A percentile compares a stretch with the other conserved stretches of the same genome.
Evolutionary conservation across 768 basidiomycete species (phyloP).

Genomic region (Pleurotus pulmonarius): DNA sequence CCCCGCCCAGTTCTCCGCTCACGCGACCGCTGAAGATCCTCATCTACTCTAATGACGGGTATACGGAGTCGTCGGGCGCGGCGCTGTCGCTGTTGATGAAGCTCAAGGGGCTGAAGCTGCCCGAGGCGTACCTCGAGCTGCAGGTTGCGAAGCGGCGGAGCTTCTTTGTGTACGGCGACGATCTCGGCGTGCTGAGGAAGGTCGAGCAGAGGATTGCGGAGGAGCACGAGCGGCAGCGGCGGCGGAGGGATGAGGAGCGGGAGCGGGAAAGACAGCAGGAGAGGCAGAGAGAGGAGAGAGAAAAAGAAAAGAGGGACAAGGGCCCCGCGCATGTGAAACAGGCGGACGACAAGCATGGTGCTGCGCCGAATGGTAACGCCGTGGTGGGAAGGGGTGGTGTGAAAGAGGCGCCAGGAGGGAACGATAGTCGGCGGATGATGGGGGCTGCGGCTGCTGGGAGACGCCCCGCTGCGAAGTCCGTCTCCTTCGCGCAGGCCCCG

Average conservation of each 20-base stretch:
- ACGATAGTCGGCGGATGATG: conserved; percentile 22
- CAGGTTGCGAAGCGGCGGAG: conserved; percentile 77
- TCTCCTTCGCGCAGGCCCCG: conserved; percentile 37
- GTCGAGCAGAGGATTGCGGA: conserved; percentile 55
- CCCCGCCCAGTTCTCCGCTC: conserved; percentile 14
- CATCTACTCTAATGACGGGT: conserved; percentile 82
- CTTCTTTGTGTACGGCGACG: conserved; percentile 89
- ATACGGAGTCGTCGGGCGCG: conserved; percentile 89
- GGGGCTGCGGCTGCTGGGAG: conserved; percentile 15
- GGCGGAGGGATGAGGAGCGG: conserved; percentile 22
- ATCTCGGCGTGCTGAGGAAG: conserved; percentile 67
- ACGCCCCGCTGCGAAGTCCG: conserved; percentile 46
- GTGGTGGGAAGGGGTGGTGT: conserved; percentile 18
- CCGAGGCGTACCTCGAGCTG: conserved; percentile 90
- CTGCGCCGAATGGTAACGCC: conserved; percentile 23
- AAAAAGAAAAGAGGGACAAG: conserved; percentile 18
- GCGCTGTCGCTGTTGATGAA: conserved; percentile 88
- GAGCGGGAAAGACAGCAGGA: conserved; percentile 27
- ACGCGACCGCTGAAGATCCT: conserved; percentile 71
- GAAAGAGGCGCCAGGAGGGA: conserved; percentile 12
- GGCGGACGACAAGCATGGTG: conserved; percentile 24
- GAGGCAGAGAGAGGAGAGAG: conserved; percentile 12
- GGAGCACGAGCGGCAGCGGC: conserved; percentile 33
- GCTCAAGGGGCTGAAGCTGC: conserved; percentile 57
- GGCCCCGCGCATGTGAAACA: background rate